phyloP scores from a whole-genome alignment of 2,329 filamentous ascomycete species.

The Exophiala alcalophila region DNA sequence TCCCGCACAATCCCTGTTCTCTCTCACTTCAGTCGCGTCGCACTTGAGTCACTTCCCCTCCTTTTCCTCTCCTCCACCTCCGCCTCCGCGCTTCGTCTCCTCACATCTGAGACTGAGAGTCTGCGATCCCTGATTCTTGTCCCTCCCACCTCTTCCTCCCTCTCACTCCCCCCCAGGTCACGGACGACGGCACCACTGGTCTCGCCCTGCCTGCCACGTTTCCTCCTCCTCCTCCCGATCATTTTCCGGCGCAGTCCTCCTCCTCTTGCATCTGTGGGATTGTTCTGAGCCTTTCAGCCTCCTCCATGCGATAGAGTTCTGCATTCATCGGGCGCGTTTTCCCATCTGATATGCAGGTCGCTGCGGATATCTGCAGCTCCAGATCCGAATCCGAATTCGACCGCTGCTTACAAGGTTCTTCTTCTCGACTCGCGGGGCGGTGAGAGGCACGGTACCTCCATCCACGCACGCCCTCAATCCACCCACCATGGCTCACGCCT shows the following conservation, averaged over 20 bases:
- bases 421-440: slow-evolving; percentile 13
- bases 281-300: background rate
- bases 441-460: slow-evolving; percentile 10
- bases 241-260: slow-evolving; percentile 7
- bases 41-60: slow-evolving; percentile 1
- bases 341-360: slow-evolving; percentile 23
- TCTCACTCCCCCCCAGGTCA: too few relatives aligned
- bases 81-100: too few relatives aligned
- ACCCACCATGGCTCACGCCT: slow-evolving; percentile 20
- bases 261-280: slow-evolving; percentile 5
- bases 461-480: slow-evolving; percentile 3
- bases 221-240: slow-evolving; percentile 5
- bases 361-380: slow-evolving; percentile 24
- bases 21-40: too few relatives aligned
- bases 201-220: slow-evolving; percentile 15
- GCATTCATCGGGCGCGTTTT: slow-evolving; percentile 5
- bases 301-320: slow-evolving; percentile 19
- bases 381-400: slow-evolving; percentile 17
- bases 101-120: too few relatives aligned
- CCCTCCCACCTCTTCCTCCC: background rate
- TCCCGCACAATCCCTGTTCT: too few relatives aligned
- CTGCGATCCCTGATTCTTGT: background rate
- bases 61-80: slow-evolving; percentile 3
- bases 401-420: slow-evolving; percentile 24
- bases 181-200: background rate